phyloP scores from a whole-genome alignment of 2,329 filamentous ascomycete species.

The Venturia asperata region DNA sequence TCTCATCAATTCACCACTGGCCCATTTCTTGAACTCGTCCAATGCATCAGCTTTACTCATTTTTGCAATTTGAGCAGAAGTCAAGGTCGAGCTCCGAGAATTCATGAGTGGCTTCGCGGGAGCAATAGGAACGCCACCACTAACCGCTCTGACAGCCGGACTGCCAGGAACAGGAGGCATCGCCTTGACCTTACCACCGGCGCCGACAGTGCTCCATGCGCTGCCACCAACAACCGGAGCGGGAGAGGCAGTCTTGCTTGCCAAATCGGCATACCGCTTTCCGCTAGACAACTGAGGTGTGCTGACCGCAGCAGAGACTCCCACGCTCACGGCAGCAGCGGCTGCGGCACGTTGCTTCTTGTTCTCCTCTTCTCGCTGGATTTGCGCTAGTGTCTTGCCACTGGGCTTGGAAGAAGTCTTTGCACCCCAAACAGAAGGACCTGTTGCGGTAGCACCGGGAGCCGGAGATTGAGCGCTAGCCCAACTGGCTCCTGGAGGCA shows the following conservation, averaged over 20 bases:
- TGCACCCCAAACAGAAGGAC: constrained; percentile 17
- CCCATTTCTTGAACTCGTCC: constrained; percentile 94
- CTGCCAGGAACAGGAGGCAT: constrained; percentile 50
- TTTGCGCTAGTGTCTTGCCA: constrained; percentile 82
- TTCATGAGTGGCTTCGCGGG: constrained; percentile 47
- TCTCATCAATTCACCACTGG: constrained; percentile 67
- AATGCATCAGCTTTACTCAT: constrained; percentile 57
- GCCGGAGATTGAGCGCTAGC: constrained; percentile 66
- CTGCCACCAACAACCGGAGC: constrained; percentile 40
- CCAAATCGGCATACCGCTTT: constrained; percentile 92
- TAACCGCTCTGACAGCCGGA: constrained; percentile 41
- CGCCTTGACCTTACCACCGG: constrained; percentile 82
- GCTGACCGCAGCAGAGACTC: constrained; percentile 38
- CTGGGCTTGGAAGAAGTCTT: constrained; percentile 43
- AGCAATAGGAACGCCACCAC: constrained; percentile 32
- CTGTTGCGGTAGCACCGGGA: background rate
- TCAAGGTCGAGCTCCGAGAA: constrained; percentile 41
- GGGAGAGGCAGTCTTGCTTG: constrained; percentile 59
- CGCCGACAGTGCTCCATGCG: constrained; percentile 93
- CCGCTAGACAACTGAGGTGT: constrained; percentile 44
- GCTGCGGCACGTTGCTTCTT: constrained; percentile 69
- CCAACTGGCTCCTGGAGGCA: constrained; percentile 87
- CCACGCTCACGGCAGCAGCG: constrained; percentile 40
- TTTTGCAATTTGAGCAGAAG: constrained; percentile 27
- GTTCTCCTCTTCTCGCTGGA: constrained; percentile 90